These are phyloP conservation scores for Saprolegnia diclina DNA, from an alignment of 352 stramenopile species.

Conservation along the genomic window DNA sequence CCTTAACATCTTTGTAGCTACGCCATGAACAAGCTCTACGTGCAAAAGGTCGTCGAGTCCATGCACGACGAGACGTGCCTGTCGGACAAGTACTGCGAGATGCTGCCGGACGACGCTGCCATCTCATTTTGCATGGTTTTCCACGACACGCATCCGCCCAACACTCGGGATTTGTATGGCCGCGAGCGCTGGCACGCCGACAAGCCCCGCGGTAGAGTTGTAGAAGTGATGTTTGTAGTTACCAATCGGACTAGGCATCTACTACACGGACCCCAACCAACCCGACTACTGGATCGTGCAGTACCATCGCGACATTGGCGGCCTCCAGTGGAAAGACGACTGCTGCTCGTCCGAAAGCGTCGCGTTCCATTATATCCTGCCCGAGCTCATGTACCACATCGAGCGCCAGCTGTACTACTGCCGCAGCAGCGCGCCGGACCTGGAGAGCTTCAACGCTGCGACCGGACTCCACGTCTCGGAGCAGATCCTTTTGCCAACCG, in stretches of 20 bases:
- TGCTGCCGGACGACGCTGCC: conserved; percentile 69
- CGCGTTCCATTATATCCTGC: conserved; percentile 71
- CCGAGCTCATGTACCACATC: conserved; percentile 70
- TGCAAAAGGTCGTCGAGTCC: conserved; percentile 61
- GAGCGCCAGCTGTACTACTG: conserved; percentile 69
- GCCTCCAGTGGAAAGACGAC: conserved; percentile 41
- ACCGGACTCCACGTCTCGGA: conserved; percentile 2
- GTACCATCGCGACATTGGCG: conserved; percentile 66
- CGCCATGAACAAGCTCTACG: conserved; percentile 67
- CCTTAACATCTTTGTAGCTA: conserved; percentile 33
- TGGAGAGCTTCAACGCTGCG: conserved; percentile 1
- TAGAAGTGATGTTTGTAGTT: background rate
- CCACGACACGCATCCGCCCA: conserved; percentile 61
- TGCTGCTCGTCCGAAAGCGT: conserved; percentile 57
- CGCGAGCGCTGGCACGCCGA: conserved; percentile 71
- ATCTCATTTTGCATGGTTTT: conserved; percentile 86
- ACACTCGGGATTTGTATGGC: conserved; percentile 55
- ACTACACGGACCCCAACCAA: conserved; percentile 46
- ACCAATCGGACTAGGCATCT: conserved; percentile 33
- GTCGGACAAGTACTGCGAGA: conserved; percentile 54
- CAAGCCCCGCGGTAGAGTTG: conserved; percentile 36
- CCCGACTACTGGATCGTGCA: conserved; percentile 62
- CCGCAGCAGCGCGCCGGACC: conserved; percentile 32
- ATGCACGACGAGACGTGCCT: conserved; percentile 53
- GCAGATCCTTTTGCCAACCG: background rate